Evolutionary conservation across 768 basidiomycete genomes (phyloP), one percentile per base, ranked within the genome.

Genomic region (Trametes elegans): DNA sequence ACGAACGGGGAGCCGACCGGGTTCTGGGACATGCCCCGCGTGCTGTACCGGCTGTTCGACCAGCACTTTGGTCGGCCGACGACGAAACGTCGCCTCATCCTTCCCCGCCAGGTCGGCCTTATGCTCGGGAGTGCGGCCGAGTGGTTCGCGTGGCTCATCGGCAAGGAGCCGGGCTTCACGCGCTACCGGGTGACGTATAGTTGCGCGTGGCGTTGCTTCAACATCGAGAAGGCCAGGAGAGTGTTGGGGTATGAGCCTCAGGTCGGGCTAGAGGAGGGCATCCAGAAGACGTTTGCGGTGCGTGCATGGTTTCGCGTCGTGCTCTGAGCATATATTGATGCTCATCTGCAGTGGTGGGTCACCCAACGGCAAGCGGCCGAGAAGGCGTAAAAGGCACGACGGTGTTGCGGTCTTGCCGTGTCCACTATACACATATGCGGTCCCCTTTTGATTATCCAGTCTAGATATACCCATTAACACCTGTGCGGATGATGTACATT

Each of bases 1-100:
- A 95, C 94, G 53, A 98, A 98, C 66, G 93, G 94, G 58, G 95
- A 98, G 67, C 96, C 95, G 2, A 79, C 86, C 52, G 91, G 92
- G 71, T 98, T 98, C 76, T 99, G 96, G 96, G 94, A 97, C 73
- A 86, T 96, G 65, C 78, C 85, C 27, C 81, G 92, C 6, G 71
- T 80, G 2, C 72, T 97, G n/a, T 98, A 92, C 93, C 72, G 78
- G 26, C 74, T 76, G 43, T 70, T 74, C n/a, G 72, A 69, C 55
- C 63, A 66, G 61, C 67, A 73, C 45, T 73, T 79, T 45, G 84
- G 85, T 65, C 77, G 83, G 14, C 82, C 80, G 6, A 75, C 75
- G 59, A 78, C 62, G 55, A 66, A 80, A 62, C 68, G 72, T 19
- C 67, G 51, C 54, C 73, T 71, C 57, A 70, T 78, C 46, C 73